Base-by-base conservation (phyloP, 371 early-diverging fungal genomes). In the Nematocida displodere region DNA sequence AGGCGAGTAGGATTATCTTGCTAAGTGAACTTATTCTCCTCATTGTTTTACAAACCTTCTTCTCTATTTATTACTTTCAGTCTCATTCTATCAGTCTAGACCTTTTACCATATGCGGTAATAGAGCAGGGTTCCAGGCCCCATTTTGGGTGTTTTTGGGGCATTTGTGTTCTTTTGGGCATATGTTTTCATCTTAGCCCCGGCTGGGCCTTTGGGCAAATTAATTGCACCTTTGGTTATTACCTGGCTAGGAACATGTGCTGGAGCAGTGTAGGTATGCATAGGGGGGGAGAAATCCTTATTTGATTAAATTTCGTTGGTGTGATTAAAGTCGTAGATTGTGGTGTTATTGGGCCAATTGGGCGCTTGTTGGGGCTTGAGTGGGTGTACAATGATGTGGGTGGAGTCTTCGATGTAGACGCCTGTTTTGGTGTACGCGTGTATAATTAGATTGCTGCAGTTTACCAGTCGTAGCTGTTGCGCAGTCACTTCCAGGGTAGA, bases 51-150 rank as follows among this genome's bases (percentile, higher is more conserved):
- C 17, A 17, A 48, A 46, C 5, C 31, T 49, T 42, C 49, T 26
- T 28, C 29, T 39, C 47, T 71, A 71, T 71, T 71, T 71, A 71
- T 67, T 46, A 31, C 37, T 71, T 71, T 28, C 24, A 50, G 75
- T 59, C 47, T 48, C 29, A 22, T 56, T 47, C 44, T 39, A 20
- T 59, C 13, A 13, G 13, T 71, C 75, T 71, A 71, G 75, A 71
- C 33, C 62, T 24, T 71, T 31, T 34, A n/a, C 75, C 48, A 24
- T 47, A 49, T 71, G 20, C 17, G 62, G 46, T 31, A 44, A 61
- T 50, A 42, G 52, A 17, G 46, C 46, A 22, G 46, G 46, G 17
- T 22, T 17, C 17, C 17, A 22, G n/a, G n/a, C n/a, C n/a, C n/a
- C n/a, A n/a, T n/a, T 42, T 42, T 42, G 44, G 44, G 44, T 42